Evolutionary conservation across 257 asterid species (phyloP), one percentile per base, ranked within the genome.

Genomic region (Anisodus acutangulus): DNA sequence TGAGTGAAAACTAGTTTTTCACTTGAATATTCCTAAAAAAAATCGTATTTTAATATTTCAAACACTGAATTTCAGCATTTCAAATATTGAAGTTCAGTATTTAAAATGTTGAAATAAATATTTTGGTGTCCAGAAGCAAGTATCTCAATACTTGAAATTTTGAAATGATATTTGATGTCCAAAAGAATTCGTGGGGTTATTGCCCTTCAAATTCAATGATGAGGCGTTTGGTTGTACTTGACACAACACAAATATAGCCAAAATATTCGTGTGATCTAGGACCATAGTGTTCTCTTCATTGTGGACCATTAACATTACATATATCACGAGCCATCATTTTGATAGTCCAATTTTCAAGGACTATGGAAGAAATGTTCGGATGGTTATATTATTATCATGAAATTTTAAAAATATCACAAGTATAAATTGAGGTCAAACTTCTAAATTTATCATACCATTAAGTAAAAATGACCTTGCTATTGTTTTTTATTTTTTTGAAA

Each of bases 141-240:
- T 68, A 16, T 68, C 15, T 39, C 51, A 13, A 6, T 37, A 68
- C 19, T 37, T 68, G 51, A 68, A 68, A 13, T 68, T 9, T 37
- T 68, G 51, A 68, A 68, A 13, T 68, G 76, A 68, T 68, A 37
- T 0, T 67, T 35, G 49, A 7, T 37, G 76, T 37, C 51, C 51
- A 3, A 69, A 39, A 39, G 54, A 39, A 69, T 69, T 3, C 6
- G 76, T 6, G 76, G 76, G 41, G 39, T 35, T 72, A n/a, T 76
- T 76, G 43, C 63, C 81, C 81, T 74, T 22, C 45, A 76, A 51
- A 76, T 62, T 62, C 81, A 76, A 76, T 3, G 63, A 78, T 54
- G 47, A 76, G 47, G 26, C 64, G 53, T 53, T 53, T 78, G 63
- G 64, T 78, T 51, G 81, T 78, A 31, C 22, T 13, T 12, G 49